Conservation (phyloP, 768 basidiomycete genomes). For the Tubosaeta sp. region DNA sequence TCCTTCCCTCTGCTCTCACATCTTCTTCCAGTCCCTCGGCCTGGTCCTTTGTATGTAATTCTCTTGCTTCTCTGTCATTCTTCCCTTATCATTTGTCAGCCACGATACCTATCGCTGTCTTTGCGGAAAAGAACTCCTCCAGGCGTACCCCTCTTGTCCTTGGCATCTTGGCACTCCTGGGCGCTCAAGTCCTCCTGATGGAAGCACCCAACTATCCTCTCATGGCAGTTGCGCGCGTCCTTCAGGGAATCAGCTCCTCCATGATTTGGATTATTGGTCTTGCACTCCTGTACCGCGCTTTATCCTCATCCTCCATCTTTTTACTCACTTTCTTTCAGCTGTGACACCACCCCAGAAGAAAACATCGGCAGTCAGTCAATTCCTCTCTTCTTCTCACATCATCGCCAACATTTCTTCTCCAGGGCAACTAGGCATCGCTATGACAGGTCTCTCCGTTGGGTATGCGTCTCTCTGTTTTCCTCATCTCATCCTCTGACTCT, state of each 20-base stretch:
- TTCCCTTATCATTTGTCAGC: constrained; percentile 29
- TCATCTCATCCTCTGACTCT: background rate
- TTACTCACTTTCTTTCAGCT: constrained; percentile 35
- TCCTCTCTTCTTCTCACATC: background rate
- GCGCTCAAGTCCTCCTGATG: constrained; percentile 59
- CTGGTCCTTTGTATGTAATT: constrained; percentile 45
- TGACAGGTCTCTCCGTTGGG: constrained; percentile 56
- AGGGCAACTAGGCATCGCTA: constrained; percentile 61
- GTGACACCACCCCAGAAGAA: constrained; percentile 49
- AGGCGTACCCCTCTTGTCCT: constrained; percentile 46
- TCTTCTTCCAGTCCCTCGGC: constrained; percentile 45
- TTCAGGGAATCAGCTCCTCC: constrained; percentile 58
- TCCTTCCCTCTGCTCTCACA: constrained; percentile 1
- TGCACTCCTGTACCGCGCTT: constrained; percentile 45
- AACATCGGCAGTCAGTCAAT: constrained; percentile 44
- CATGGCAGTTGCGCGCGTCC: constrained; percentile 54
- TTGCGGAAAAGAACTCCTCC: constrained; percentile 47
- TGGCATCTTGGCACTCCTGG: constrained; percentile 48
- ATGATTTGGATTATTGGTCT: constrained; percentile 62
- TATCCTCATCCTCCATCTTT: background rate
- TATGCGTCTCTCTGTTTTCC: constrained; percentile 15
- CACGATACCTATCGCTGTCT: constrained; percentile 54
- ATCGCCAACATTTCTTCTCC: background rate
- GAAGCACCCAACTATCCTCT: constrained; percentile 52
- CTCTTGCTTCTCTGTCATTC: background rate